Conservation (phyloP, 768 basidiomycete species). For the Peribolospora kevripleyi region DNA sequence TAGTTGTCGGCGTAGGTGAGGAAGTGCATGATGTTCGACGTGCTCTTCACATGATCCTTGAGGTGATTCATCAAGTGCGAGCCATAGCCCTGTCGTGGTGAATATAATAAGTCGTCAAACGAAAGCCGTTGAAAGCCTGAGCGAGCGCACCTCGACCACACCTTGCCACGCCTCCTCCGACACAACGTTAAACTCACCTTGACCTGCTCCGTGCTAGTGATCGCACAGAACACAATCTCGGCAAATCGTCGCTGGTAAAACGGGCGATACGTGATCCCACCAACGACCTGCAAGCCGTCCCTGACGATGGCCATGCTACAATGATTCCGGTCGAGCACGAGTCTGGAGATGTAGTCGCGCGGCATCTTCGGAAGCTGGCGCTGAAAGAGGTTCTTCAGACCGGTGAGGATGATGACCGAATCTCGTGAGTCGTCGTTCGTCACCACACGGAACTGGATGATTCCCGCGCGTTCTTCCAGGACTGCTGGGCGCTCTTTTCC, state of each 20-base stretch:
- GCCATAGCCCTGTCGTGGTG: conserved; percentile 54
- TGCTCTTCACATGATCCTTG: conserved; percentile 66
- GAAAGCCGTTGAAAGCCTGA: background rate
- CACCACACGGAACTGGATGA: conserved; percentile 63
- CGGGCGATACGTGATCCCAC: conserved; percentile 89
- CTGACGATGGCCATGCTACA: conserved; percentile 83
- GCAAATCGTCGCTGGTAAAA: conserved; percentile 87
- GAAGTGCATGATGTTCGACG: conserved; percentile 74
- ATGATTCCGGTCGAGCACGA: conserved; percentile 84
- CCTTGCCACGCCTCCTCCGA: background rate
- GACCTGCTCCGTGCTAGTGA: conserved; percentile 85
- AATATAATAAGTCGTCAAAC: background rate
- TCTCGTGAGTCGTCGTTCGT: conserved; percentile 52
- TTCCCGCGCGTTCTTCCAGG: conserved; percentile 50
- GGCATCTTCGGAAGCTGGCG: conserved; percentile 98
- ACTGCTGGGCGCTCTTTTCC: conserved; percentile 45
- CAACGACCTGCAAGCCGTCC: conserved; percentile 80
- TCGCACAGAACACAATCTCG: conserved; percentile 97
- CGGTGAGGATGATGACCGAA: conserved; percentile 64
- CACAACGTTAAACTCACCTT: conserved; percentile 34
- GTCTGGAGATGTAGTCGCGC: conserved; percentile 83
- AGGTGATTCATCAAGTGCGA: conserved; percentile 97
- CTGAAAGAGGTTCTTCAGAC: conserved; percentile 90
- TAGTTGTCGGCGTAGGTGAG: conserved; percentile 97
- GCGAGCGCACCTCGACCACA: too few species aligned